Conservation (phyloP, 1,139 yeast genomes). For the Yamadazyma diddensiae region DNA sequence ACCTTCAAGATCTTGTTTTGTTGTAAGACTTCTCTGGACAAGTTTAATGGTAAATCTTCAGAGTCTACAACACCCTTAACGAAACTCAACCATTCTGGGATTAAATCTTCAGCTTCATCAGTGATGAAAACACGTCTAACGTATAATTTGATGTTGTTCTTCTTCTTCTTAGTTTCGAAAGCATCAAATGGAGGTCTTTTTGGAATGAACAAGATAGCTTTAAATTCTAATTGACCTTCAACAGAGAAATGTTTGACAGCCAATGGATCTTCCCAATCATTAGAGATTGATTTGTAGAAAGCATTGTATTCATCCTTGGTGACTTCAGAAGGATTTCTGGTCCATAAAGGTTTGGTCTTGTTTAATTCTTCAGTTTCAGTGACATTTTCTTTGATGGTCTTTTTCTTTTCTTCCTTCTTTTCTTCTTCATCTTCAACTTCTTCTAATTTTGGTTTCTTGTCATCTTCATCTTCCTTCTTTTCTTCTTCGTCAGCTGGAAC, state of each 20-base stretch:
- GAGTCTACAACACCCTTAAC: constrained; percentile 99
- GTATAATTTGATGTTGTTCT: constrained; percentile 96
- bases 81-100: constrained; percentile 98
- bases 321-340: constrained; percentile 97
- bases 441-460: constrained; percentile 60
- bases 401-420: constrained; percentile 63
- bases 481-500: constrained; percentile 73
- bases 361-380: constrained; percentile 95
- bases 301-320: constrained; percentile 99
- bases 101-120: constrained; percentile 98
- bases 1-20: constrained; percentile 99
- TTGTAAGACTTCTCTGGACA: constrained; percentile 99
- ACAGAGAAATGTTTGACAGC: constrained; percentile 99
- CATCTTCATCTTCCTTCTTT: constrained; percentile 45
- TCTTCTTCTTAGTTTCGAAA: constrained; percentile 98
- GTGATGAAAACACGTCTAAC: constrained; percentile 99
- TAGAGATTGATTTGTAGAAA: constrained; percentile 98
- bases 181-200: constrained; percentile 99
- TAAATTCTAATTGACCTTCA: constrained; percentile 99
- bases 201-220: constrained; percentile 96
- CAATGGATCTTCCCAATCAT: constrained; percentile 99
- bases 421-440: constrained; percentile 67
- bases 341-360: constrained; percentile 99
- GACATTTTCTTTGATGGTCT: constrained; percentile 81
- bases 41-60: constrained; percentile 99